Evolutionary conservation across 2,329 filamentous ascomycete genomes (phyloP).

Genomic region (Parastagonospora nodorum): DNA sequence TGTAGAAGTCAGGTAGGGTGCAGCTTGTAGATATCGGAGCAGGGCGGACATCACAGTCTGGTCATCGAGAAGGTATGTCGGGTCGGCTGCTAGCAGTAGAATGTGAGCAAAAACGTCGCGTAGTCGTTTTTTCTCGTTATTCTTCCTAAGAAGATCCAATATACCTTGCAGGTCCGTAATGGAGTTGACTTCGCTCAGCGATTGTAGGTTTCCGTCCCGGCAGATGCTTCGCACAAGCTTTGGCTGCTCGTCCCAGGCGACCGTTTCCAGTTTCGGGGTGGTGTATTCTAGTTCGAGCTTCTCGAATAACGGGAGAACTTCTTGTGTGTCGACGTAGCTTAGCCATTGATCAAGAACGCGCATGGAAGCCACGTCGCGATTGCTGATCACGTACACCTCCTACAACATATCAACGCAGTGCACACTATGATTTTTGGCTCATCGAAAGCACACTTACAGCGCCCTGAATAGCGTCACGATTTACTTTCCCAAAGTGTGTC

Average conservation of each 20-base stretch:
- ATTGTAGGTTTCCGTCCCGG: constrained; percentile 23
- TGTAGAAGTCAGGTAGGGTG: constrained; percentile 18
- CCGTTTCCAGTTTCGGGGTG: constrained; percentile 30
- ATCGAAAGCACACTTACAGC: constrained; percentile 37
- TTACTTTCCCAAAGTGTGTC: constrained; percentile 46
- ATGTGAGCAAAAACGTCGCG: constrained; percentile 16
- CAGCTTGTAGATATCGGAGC: constrained; percentile 17
- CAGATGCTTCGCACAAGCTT: constrained; percentile 18
- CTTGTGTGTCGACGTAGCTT: constrained; percentile 47
- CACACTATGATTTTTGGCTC: neutral
- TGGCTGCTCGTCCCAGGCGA: constrained; percentile 29
- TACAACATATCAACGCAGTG: constrained; percentile 16
- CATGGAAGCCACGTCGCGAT: constrained; percentile 47
- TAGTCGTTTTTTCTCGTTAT: constrained; percentile 22
- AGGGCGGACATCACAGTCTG: constrained; percentile 11
- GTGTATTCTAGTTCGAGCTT: constrained; percentile 40
- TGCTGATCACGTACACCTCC: constrained; percentile 53
- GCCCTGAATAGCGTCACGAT: constrained; percentile 41
- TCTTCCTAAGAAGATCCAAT: constrained; percentile 21
- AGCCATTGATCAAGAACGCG: constrained; percentile 49
- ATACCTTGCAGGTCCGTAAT: constrained; percentile 19
- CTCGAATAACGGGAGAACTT: constrained; percentile 46
- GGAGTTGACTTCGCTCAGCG: constrained; percentile 13
- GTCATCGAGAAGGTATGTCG: constrained; percentile 2
- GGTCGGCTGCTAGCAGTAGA: constrained; percentile 11